Evolutionary conservation across 345 rosid genomes (phyloP).

Genomic region (Citrus reticulata): DNA sequence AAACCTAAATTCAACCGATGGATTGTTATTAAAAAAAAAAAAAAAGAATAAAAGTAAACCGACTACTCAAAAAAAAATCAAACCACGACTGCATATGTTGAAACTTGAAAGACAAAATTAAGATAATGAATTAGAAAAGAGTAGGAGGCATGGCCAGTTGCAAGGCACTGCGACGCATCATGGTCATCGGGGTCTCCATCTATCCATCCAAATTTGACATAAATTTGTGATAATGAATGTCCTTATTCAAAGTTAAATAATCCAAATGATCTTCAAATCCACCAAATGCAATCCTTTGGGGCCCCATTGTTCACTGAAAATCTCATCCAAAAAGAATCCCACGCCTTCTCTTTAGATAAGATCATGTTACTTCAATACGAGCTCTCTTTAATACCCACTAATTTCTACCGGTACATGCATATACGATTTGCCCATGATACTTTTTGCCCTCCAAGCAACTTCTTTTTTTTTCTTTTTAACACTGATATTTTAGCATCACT

Average conservation of each 20-base stretch:
- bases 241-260: background rate
- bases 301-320: background rate
- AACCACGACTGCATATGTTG: background rate
- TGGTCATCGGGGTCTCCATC: background rate
- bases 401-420: background rate
- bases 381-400: background rate
- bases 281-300: background rate
- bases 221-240: constrained; percentile 1
- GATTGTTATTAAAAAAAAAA: no score
- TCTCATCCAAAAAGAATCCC: constrained; percentile 26
- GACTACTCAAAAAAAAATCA: no score
- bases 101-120: background rate
- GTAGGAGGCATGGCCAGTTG: background rate
- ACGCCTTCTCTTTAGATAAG: constrained; percentile 14
- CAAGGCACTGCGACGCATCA: background rate
- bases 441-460: no score
- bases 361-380: background rate
- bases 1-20: no score
- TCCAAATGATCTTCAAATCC: background rate
- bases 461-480: no score
- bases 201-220: background rate
- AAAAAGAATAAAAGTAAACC: no score
- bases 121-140: no score
- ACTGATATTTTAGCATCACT: no score
- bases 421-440: no score